Conservation (phyloP, 345 rosid species). For the Trapa incisa region DNA sequence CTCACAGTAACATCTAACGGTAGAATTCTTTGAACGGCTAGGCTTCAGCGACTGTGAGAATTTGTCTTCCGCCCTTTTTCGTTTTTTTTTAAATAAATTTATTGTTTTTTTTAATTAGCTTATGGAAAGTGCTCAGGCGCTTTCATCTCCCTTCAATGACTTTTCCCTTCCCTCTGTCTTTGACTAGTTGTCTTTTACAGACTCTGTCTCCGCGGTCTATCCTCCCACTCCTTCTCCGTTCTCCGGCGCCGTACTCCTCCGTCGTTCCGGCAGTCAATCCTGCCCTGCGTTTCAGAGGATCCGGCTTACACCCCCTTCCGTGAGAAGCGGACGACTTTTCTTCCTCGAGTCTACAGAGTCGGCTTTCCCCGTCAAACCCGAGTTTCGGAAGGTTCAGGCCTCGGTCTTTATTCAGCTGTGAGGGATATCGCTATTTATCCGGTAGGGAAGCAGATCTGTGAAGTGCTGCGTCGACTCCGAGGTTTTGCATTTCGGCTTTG, state of each 20-base stretch:
- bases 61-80: background rate
- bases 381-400: background rate
- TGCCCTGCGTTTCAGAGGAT: background rate
- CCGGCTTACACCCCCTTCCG: background rate
- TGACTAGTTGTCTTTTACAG: conserved; percentile 17
- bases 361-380: background rate
- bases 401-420: background rate
- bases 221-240: conserved; percentile 9
- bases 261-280: conserved; percentile 1
- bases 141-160: background rate
- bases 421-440: background rate
- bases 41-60: background rate
- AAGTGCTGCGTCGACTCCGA: background rate
- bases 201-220: conserved; percentile 13
- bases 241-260: conserved; percentile 9
- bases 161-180: conserved; percentile 8
- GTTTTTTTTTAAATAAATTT: background rate
- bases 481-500: background rate
- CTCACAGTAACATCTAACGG: background rate
- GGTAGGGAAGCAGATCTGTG: conserved; percentile 7
- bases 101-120: background rate
- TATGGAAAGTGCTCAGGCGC: conserved; percentile 6
- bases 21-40: background rate
- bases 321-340: background rate
- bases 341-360: conserved; percentile 1